phyloP scores from a whole-genome alignment of 352 stramenopile genomes.

The Phytophthora boehmeriae region DNA sequence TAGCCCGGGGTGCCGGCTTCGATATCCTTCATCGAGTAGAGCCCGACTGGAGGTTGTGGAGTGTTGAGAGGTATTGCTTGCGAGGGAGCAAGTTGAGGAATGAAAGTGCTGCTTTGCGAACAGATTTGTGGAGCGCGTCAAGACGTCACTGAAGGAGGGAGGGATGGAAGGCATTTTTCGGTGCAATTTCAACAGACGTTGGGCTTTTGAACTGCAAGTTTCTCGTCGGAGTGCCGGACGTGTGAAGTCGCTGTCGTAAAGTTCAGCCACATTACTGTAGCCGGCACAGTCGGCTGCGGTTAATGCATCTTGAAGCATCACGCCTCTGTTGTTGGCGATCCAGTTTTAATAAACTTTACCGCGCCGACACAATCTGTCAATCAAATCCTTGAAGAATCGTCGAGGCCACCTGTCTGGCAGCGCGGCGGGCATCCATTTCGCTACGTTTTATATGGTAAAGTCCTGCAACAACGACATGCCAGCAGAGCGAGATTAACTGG shows the following conservation, averaged over 20 bases:
- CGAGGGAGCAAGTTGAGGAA: slow-evolving; percentile 31
- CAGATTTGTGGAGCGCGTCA: too few species aligned
- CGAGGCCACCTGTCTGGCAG: background rate
- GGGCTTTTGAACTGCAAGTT: too few species aligned
- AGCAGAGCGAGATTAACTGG: too few species aligned
- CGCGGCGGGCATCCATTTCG: background rate
- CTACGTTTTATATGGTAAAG: background rate
- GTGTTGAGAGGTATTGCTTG: slow-evolving; percentile 12
- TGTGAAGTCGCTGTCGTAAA: too few species aligned
- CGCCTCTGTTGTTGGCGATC: background rate
- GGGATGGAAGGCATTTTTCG: too few species aligned
- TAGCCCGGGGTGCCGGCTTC: slow-evolving; percentile 8
- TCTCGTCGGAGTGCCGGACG: too few species aligned
- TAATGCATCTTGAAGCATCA: background rate
- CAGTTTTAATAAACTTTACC: background rate
- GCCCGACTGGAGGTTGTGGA: background rate
- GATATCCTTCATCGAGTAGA: slow-evolving; percentile 13
- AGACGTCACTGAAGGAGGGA: too few species aligned
- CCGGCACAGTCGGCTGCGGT: too few species aligned
- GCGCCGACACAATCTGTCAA: background rate
- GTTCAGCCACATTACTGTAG: too few species aligned
- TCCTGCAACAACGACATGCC: too few species aligned
- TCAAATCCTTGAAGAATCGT: slow-evolving; percentile 1
- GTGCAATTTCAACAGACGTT: too few species aligned
- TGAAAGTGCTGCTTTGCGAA: slow-evolving; percentile 5